Evolutionary conservation across 192 early-diverging fungal genomes (phyloP), one percentile per base, ranked within the genome.

Genomic region (Mortierella antarctica): DNA sequence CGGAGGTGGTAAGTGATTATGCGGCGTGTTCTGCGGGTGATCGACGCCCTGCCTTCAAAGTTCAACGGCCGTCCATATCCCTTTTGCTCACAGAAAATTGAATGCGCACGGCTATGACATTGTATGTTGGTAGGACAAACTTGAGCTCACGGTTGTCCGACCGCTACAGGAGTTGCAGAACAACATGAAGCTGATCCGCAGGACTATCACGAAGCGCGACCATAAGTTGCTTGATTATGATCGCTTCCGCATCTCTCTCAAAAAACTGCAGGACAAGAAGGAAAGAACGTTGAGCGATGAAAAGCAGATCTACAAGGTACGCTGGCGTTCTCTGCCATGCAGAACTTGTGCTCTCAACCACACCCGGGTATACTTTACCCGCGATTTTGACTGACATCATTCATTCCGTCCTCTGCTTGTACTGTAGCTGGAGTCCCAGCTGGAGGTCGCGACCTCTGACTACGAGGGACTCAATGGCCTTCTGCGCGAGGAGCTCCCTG

Each of bases 141-240:
- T 99, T 52, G 97, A 99, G 82, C 71, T 88, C 13, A 86, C 83
- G 13, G 89, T 99, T 5, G 89, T 99, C 5, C 84, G 85, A 8
- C 97, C 97, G 1, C 65, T 92, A n/a, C 70, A 79, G n/a, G 95
- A 97, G 65, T 86, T 94, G 64, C 83, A 94, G 56, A 79, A 81
- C 7, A 83, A 98, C 65, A 85, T 95, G 82, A 91, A 93, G 66
- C 84, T 89, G 50, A 93, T 99, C 48, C 89, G 91, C 78, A 93
- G 91, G 74, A 88, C 93, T 13, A 95, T 99, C 42, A 88, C 87
- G 7, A 99, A 99, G 86, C 89, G 96, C 23, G 88, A 91, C 44
- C 96, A 96, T 84, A 99, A 99, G 84, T 82, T 95, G 47, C 70
- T 97, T 10, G 98, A 99, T 82, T 98, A 94, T 78, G 98, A 99